phyloP scores from a whole-genome alignment of 441 rosid species.

The Corymbia calophylla region DNA sequence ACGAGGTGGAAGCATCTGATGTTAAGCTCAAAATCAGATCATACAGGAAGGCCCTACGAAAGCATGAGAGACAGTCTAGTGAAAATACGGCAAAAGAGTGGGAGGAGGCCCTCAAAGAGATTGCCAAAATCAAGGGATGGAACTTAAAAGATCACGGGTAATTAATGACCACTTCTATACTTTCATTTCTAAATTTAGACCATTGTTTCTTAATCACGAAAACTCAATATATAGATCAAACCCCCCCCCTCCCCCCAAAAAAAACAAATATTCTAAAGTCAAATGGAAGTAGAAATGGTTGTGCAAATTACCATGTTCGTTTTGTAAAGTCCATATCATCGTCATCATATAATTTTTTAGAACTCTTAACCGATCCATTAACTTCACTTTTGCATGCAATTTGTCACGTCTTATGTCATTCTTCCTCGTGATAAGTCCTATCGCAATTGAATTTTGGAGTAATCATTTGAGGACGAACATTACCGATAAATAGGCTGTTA shows the following conservation, averaged over 20 bases:
- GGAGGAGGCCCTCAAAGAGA: not conserved
- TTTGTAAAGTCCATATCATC: not conserved
- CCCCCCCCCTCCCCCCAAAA: not conserved
- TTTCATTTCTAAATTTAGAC: not conserved
- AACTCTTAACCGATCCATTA: not conserved
- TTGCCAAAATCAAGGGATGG: not conserved
- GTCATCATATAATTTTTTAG: not conserved
- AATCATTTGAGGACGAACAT: not conserved
- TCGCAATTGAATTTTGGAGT: not conserved
- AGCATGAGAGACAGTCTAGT: not conserved
- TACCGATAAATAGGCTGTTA: not conserved
- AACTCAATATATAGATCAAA: not conserved
- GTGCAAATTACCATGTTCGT: not conserved
- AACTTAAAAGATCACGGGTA: not conserved
- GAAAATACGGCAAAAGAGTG: not conserved
- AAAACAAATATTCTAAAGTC: not conserved
- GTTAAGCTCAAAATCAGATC: not conserved
- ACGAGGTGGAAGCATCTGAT: not conserved
- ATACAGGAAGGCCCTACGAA: rapidly evolving
- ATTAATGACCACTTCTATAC: not conserved
- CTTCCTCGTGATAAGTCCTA: not conserved
- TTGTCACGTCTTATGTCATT: not conserved
- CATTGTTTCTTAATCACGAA: not conserved
- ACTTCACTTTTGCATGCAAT: not conserved
- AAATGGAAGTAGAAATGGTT: not conserved